Evolutionary conservation across 1,284 basidiomycete genomes (phyloP).

Genomic region (Melampsora larici-populina): DNA sequence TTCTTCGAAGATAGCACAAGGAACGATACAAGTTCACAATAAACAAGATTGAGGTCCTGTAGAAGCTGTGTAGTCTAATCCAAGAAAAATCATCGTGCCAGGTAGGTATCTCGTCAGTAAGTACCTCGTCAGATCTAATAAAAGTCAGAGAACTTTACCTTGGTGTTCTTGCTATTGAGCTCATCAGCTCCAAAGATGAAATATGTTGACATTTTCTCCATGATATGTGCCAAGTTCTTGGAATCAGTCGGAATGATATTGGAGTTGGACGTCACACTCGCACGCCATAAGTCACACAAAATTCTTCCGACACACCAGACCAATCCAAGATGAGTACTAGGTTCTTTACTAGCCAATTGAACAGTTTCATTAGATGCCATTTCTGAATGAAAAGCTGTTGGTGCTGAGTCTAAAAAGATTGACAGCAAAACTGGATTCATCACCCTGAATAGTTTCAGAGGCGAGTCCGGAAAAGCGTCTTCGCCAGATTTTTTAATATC

Average conservation of each 20-base stretch:
- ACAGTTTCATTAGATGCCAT: constrained; percentile 42
- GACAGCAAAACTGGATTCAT: constrained; percentile 72
- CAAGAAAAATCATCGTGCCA: constrained; percentile 26
- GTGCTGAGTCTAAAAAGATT: constrained; percentile 78
- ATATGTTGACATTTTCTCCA: constrained; percentile 71
- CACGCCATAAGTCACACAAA: constrained; percentile 65
- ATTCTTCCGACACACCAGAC: constrained; percentile 65
- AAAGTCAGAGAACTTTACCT: constrained; percentile 56
- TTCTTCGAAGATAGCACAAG: constrained; percentile 49
- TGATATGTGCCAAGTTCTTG: constrained; percentile 59
- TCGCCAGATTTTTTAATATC: background rate
- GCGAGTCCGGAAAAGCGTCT: background rate
- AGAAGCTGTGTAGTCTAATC: constrained; percentile 62
- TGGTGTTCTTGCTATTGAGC: constrained; percentile 58
- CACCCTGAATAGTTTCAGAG: constrained; percentile 55
- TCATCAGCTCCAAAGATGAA: constrained; percentile 68
- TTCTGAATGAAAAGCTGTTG: constrained; percentile 68
- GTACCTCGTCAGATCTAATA: background rate
- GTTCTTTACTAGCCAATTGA: constrained; percentile 9
- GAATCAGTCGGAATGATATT: constrained; percentile 3
- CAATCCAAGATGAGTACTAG: constrained; percentile 51
- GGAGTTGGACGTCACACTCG: constrained; percentile 54
- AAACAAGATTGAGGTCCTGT: constrained; percentile 69
- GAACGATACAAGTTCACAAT: constrained; percentile 70
- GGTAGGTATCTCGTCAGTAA: background rate